Evolutionary conservation across 2,329 filamentous ascomycete species (phyloP).

Genomic region (Fusarium sublunatum): DNA sequence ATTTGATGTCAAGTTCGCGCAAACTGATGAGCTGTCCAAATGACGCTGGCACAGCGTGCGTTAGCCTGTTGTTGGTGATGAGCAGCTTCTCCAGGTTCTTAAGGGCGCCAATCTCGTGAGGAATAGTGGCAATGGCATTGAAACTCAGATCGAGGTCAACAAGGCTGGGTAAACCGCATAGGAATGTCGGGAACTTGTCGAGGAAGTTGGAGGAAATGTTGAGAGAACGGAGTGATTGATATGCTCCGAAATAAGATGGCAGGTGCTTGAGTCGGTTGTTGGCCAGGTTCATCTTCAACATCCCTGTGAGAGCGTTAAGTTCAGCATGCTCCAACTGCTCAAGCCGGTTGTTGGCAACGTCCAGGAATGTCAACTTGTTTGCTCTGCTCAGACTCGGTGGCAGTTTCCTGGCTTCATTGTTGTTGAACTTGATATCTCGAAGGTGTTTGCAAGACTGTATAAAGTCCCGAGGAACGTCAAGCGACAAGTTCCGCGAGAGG

Average conservation of each 20-base stretch:
- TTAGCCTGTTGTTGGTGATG: conserved; percentile 93
- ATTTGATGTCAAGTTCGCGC: conserved; percentile 93
- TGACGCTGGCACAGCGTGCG: conserved; percentile 76
- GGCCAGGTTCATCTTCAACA: conserved; percentile 90
- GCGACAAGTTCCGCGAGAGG: conserved; percentile 88
- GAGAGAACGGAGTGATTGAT: conserved; percentile 80
- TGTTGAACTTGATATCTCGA: conserved; percentile 94
- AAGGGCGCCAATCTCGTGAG: conserved; percentile 81
- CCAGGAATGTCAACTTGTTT: conserved; percentile 83
- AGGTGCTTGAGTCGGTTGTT: conserved; percentile 89
- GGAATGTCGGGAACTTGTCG: conserved; percentile 83
- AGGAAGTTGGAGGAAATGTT: conserved; percentile 96
- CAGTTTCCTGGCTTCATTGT: conserved; percentile 89
- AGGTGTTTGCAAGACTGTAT: conserved; percentile 92
- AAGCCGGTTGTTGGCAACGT: conserved; percentile 93
- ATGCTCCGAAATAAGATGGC: conserved; percentile 84
- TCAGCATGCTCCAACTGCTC: conserved; percentile 89
- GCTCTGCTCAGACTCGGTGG: conserved; percentile 87
- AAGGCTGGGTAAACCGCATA: conserved; percentile 83
- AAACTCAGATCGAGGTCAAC: conserved; percentile 97
- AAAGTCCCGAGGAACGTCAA: conserved; percentile 95
- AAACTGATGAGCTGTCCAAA: conserved; percentile 81
- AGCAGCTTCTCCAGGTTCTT: conserved; percentile 87
- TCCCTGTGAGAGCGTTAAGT: conserved; percentile 76
- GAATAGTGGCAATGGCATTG: conserved; percentile 85